phyloP scores from a whole-genome alignment of 2,329 filamentous ascomycete species.

The Blastomyces parvus region DNA sequence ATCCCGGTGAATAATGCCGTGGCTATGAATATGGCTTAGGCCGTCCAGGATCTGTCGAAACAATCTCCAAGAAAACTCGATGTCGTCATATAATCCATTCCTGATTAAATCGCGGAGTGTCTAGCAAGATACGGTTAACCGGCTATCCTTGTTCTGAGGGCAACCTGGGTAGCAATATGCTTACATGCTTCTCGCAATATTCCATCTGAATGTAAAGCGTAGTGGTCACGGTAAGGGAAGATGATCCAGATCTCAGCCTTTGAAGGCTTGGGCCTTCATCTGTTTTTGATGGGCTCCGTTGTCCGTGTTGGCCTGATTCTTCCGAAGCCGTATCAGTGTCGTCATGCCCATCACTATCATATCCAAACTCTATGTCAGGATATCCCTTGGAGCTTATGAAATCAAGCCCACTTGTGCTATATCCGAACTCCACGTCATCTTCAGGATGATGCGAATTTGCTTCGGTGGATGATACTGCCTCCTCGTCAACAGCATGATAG shows the following conservation, averaged over 20 bases:
- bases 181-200: conserved; percentile 80
- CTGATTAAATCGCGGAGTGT: conserved; percentile 83
- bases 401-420: conserved; percentile 73
- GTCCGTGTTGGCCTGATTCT: conserved; percentile 17
- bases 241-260: conserved; percentile 40
- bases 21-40: conserved; percentile 75
- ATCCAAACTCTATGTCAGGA: conserved; percentile 68
- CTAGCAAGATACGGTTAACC: conserved; percentile 27
- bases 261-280: conserved; percentile 28
- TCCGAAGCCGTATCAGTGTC: conserved; percentile 28
- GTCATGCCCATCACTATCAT: conserved; percentile 39
- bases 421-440: conserved; percentile 50
- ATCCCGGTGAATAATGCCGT: conserved; percentile 90
- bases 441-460: conserved; percentile 13
- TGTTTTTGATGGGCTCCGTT: conserved; percentile 10
- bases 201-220: conserved; percentile 98
- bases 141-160: conserved; percentile 2
- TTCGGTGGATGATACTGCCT: conserved; percentile 35
- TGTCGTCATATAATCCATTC: conserved; percentile 61
- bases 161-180: conserved; percentile 19
- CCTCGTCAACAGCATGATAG: conserved; percentile 32
- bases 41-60: conserved; percentile 89
- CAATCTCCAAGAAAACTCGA: conserved; percentile 75
- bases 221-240: conserved; percentile 52
- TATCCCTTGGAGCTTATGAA: conserved; percentile 84